Percentiles rank a stretch among this genome's conserved stretches.
Conservation (phyloP, 1,139 yeast species). For the Yamadazyma trypodendri region DNA sequence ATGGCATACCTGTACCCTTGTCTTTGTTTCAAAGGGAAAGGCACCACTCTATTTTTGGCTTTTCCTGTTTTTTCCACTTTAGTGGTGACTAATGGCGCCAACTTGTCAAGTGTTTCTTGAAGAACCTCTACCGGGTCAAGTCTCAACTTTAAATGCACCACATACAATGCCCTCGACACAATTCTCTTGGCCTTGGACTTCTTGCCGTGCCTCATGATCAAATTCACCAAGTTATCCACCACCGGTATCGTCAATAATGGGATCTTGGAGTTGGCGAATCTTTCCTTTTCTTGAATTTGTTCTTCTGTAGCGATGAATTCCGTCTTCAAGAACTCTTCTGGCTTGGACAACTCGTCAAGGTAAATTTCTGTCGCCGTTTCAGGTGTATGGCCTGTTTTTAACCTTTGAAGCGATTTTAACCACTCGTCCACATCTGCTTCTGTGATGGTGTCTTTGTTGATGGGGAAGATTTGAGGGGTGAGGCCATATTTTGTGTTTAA, state of each 20-base stretch:
- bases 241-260: slow-evolving; percentile 70
- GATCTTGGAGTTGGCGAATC: slow-evolving; percentile 49
- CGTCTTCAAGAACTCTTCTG: slow-evolving; percentile 36
- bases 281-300: slow-evolving; percentile 57
- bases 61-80: slow-evolving; percentile 80
- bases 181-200: slow-evolving; percentile 77
- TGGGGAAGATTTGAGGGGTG: slow-evolving; percentile 40
- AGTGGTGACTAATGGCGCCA: slow-evolving; percentile 83
- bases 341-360: slow-evolving; percentile 35
- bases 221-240: slow-evolving; percentile 73
- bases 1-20: slow-evolving; percentile 87
- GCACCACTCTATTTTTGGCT: slow-evolving; percentile 79
- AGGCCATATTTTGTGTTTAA: slow-evolving; percentile 17
- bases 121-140: slow-evolving; percentile 75
- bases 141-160: slow-evolving; percentile 71
- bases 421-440: slow-evolving; percentile 68
- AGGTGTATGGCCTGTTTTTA: slow-evolving; percentile 39
- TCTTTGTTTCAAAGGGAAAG: slow-evolving; percentile 77
- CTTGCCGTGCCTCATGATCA: slow-evolving; percentile 91
- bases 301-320: slow-evolving; percentile 55
- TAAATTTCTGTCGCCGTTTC: slow-evolving; percentile 46
- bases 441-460: slow-evolving; percentile 35
- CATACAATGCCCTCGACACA: slow-evolving; percentile 75
- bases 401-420: slow-evolving; percentile 57
- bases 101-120: slow-evolving; percentile 70